Evolutionary conservation across 2,329 filamentous ascomycete genomes (phyloP), one percentile per base, ranked within the genome.

Genomic region (Epichloe coenophiala): DNA sequence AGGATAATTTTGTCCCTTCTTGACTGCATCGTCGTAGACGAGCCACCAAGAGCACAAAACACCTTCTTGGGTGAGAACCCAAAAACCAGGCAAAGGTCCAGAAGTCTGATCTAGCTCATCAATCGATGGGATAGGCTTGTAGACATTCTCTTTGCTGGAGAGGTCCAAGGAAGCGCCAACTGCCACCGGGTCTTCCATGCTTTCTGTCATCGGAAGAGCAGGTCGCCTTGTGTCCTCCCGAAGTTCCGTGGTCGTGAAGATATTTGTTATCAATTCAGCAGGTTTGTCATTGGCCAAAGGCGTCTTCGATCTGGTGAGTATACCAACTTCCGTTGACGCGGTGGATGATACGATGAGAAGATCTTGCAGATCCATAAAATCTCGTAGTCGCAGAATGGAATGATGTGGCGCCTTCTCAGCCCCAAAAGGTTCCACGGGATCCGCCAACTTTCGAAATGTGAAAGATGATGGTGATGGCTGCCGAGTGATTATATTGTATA

Each of bases 31-130:
- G 37, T 85, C 80, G 68, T 96, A 96, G 19, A 97, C 78, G 42
- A 97, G 69, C 88, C 91, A 96, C 89, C 91, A 98, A 12, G 82
- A 77, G 44, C 80, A 81, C 15, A 98, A 72, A 9, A 95, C 70
- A 56, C 93, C 93, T 60, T 96, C 88, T 57, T 95, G 84, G 53
- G 94, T 97, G 15, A 98, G 72, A 33, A 88, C 76, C 75, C 93
- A 84, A 41, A 95, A 73, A 11, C 83, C 88, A 5, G 93, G 93
- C 8, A 97, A 68, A 12, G 93, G 91, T 1, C 80, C 82, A 0
- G 83, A 76, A 4, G 89, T 94, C 59, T 90, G 78, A 35, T 85
- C 77, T 45, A 94, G 80, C 60, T 95, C 84, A 54, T 79, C 81
- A 55, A 93, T 84, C 1, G 80, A 76, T 19, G 80, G 80, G 52